Evolutionary conservation across 208 protist species (phyloP).

Genomic region (Leptomonas pyrrhocoris): DNA sequence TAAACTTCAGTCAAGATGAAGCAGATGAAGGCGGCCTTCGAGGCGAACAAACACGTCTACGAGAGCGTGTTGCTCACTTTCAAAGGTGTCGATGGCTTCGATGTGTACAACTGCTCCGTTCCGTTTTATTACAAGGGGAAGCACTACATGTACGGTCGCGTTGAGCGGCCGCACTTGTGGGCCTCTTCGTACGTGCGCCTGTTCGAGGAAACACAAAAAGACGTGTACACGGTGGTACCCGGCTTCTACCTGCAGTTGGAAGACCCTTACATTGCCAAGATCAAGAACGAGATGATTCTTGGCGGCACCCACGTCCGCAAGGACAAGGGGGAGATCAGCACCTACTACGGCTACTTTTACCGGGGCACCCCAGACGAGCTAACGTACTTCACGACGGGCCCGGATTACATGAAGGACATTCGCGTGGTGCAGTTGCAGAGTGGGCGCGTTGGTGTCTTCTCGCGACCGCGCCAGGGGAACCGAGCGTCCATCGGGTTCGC

Average conservation of each 20-base stretch:
- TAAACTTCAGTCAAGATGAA: constrained; percentile 1
- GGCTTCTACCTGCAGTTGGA: constrained; percentile 50
- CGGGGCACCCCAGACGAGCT: constrained; percentile 40
- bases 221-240: constrained; percentile 53
- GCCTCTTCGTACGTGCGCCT: constrained; percentile 51
- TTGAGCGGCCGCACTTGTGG: constrained; percentile 51
- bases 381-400: constrained; percentile 52
- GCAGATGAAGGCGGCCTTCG: constrained; percentile 30
- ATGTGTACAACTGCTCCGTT: constrained; percentile 70
- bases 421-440: constrained; percentile 47
- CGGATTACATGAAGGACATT: constrained; percentile 68
- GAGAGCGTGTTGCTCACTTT: constrained; percentile 37
- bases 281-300: constrained; percentile 52
- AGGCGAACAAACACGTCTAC: constrained; percentile 32
- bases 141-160: constrained; percentile 55
- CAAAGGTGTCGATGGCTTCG: constrained; percentile 49
- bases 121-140: constrained; percentile 57
- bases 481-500: constrained; percentile 61
- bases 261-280: constrained; percentile 53
- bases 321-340: constrained; percentile 32
- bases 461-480: constrained; percentile 47
- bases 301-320: constrained; percentile 59
- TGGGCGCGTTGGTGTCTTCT: constrained; percentile 64
- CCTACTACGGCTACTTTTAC: constrained; percentile 66
- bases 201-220: constrained; percentile 60